Base-by-base conservation (phyloP, 169 alveolate species). In the Plasmodium ovale region DNA sequence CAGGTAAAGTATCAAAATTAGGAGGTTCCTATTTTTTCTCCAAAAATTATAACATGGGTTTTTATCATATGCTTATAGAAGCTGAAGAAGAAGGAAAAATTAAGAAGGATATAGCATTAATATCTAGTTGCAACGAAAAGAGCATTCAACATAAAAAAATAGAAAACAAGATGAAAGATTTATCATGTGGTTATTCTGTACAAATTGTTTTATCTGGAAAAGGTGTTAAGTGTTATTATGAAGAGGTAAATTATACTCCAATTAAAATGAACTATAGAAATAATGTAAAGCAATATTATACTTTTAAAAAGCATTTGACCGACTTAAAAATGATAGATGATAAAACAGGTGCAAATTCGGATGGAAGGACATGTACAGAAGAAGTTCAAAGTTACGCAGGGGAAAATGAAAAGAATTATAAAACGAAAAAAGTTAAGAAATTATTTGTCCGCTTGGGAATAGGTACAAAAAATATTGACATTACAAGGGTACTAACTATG, bases 211-310 rank as follows among this genome's bases (percentile, higher is more conserved):
- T 95, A 35, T 94, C 95, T 35, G 97, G 97, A 3, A 89, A 97
- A 54, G 97, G 97, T 33, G 97, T 95, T 25, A 94, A 93, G 89
- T 97, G 97, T 14, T 95, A 94, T 85, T 95, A 89, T 62, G 97
- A 95, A 54, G 82, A 82, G 33, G 42, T 82, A 42, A 82, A 69
- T 59, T 82, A 82, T 56, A 64, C 82, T n/a, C 90, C 90, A 21
- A 47, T 65, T 23, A 14, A 4, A 56, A 35, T 47, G 23, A 64
- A 54, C 21, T 82, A 82, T 42, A 82, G 82, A 47, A 69, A 69
- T 51, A 82, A 82, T 35, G 65, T 69, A 35, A 82, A 82, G 59
- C 90, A 82, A 29, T 82, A 82, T 59, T 82, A 82, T 14, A 65
- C 12, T 56, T 82, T 82, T 59, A 82, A 82, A 42, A 51, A 67